Evolutionary conservation across 352 stramenopile genomes (phyloP).

Genomic region (Pythium phragmitis): DNA sequence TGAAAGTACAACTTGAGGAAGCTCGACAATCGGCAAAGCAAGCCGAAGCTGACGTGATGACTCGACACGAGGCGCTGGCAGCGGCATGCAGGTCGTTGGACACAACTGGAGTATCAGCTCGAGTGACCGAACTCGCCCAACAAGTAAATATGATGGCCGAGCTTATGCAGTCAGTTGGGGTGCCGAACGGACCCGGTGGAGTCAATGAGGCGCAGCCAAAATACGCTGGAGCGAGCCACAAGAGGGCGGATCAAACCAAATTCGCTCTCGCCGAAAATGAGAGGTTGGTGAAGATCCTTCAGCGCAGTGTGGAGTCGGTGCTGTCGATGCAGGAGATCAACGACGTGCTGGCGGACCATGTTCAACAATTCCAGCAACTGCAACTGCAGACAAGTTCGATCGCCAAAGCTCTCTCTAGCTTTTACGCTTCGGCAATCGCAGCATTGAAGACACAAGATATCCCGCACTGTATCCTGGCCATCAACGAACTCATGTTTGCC

Average conservation of each 20-base stretch:
- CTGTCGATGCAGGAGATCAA: conserved; percentile 51
- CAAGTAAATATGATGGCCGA: background rate
- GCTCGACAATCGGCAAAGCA: conserved; percentile 1
- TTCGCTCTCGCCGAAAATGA: conserved; percentile 78
- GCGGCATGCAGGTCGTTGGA: conserved; percentile 1
- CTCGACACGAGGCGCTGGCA: background rate
- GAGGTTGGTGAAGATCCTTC: conserved; percentile 66
- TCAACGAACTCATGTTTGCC: background rate
- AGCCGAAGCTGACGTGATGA: conserved; percentile 3
- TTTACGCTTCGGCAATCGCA: background rate
- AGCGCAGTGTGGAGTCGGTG: conserved; percentile 65
- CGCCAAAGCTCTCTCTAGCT: background rate
- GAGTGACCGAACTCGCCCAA: background rate
- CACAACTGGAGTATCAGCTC: background rate
- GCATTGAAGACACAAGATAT: background rate
- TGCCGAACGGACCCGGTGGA: background rate
- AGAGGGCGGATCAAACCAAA: background rate
- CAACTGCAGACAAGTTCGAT: background rate
- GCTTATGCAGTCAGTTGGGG: background rate
- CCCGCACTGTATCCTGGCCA: conserved; percentile 1
- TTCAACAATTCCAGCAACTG: conserved; percentile 19
- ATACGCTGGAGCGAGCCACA: background rate
- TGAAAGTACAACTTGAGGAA: conserved; percentile 17
- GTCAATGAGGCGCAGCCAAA: background rate
- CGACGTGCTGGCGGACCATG: conserved; percentile 48